Base-by-base conservation (phyloP, 2,329 filamentous ascomycete genomes). In the Gnomoniopsis sp. region DNA sequence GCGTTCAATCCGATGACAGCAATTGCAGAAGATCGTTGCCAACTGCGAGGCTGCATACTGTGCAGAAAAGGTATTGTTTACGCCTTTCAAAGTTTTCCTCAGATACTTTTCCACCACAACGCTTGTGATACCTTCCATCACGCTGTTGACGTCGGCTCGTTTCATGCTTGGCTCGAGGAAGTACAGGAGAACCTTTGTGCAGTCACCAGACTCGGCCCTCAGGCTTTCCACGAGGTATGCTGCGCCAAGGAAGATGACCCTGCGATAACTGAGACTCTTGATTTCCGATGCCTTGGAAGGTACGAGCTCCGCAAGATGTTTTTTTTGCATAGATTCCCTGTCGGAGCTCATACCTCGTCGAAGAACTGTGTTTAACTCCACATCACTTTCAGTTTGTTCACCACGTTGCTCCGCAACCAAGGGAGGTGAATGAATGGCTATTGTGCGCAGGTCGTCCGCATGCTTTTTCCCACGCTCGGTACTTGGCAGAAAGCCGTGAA, bases 341-440 rank as follows among this genome's bases (percentile, higher is more conserved):
- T 93, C 89, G 6, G 87, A 84, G 63, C 86, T 91, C 78, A 91
- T 90, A 19, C 93, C 93, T 61, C 95, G 86, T 60, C 93, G 87
- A 53, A 99, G 79, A 19, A 98, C 89, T 0, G 92, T 96, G 69
- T 99, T 98, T 44, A 99, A 83, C 69, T 99, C 95, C 57, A 99
- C 93, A 65, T 98, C 95, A 70, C 93, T 97, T 72, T 99, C 95
- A 11, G 95, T 83, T 69, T 96, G 88, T 66, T 96, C 93, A 33
- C 91, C 89, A 59, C 92, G 87, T 70, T 96, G 90, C 69, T 96
- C 91, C 2, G 93, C 87, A 34, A 99, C 89, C 56, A 99, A 76
- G 0, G 95, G 90, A 30, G 90, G 88, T 14, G 93, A 96, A 72
- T 96, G 88, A 53, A 91, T 85, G 1, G 96, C 93, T 70, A 99